A percentile compares a stretch with the other conserved stretches of the same genome.
These are phyloP conservation scores for Sarocladiaceae sp. DNA, from an alignment of 2,329 filamentous ascomycete species.

Conservation along the genomic window DNA sequence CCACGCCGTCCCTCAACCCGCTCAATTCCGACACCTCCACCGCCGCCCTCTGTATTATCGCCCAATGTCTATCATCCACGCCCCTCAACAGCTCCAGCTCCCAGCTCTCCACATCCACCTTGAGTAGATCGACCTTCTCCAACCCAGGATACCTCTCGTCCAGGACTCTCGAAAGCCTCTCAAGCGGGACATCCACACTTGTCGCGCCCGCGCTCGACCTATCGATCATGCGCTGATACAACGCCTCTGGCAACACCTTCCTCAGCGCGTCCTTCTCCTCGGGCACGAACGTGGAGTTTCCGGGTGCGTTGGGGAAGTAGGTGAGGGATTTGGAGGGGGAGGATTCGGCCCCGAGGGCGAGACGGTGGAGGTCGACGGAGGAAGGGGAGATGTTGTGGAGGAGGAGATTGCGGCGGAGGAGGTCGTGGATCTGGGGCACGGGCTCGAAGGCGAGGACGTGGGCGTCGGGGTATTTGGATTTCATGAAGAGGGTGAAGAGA, in stretches of 20 bases:
- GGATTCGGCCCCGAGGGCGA: conserved; percentile 11
- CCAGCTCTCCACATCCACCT: conserved; percentile 21
- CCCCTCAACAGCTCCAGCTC: conserved; percentile 18
- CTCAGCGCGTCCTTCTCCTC: conserved; percentile 13
- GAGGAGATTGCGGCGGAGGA: conserved; percentile 15
- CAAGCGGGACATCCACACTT: conserved; percentile 13
- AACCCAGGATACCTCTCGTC: conserved; percentile 9
- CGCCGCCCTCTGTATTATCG: conserved; percentile 14
- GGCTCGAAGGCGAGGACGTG: conserved; percentile 21
- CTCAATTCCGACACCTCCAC: conserved; percentile 16
- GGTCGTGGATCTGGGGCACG: conserved; percentile 14
- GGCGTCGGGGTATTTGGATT: conserved; percentile 17
- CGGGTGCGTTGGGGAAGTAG: conserved; percentile 16
- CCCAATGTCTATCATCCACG: conserved; percentile 18
- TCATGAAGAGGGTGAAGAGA: conserved; percentile 20
- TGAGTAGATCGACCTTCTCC: conserved; percentile 19
- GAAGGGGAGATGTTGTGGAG: conserved; percentile 11
- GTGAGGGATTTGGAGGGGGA: conserved; percentile 11
- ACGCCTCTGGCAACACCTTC: conserved; percentile 5
- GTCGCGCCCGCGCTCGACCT: conserved; percentile 9
- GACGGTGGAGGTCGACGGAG: conserved; percentile 12
- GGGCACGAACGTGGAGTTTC: conserved; percentile 17
- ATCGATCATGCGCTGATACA: conserved; percentile 9
- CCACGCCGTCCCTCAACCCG: conserved; percentile 11
- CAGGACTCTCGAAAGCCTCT: conserved; percentile 17